Evolutionary conservation across 345 rosid genomes (phyloP).

Genomic region (Cardamine occulta): DNA sequence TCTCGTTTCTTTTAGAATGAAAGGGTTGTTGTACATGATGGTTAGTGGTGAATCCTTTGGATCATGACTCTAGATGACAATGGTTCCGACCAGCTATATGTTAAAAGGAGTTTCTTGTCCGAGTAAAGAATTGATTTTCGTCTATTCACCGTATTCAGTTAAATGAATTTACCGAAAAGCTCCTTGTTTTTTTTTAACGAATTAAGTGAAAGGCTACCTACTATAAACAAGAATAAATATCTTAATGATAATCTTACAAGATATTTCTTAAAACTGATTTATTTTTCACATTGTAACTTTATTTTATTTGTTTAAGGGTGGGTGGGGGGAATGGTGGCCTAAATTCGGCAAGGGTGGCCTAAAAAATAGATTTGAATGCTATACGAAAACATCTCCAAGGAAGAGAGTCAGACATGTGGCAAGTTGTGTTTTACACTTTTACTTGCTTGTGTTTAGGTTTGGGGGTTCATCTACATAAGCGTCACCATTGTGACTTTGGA

Average conservation of each 20-base stretch:
- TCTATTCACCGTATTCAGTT: neutral
- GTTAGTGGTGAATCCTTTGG: conserved; percentile 28
- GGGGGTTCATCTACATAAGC: conserved; percentile 43
- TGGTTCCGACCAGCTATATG: conserved; percentile 27
- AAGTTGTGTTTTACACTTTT: conserved; percentile 25
- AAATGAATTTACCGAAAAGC: neutral
- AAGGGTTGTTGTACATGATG: conserved; percentile 40
- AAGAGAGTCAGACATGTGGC: conserved; percentile 28
- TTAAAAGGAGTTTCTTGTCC: neutral
- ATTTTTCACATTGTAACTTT: neutral
- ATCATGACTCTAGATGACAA: conserved; percentile 32
- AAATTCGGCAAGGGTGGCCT: conserved; percentile 32
- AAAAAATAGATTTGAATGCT: conserved; percentile 30
- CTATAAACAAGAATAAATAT: neutral
- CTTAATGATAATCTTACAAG: neutral
- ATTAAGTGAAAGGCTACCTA: neutral
- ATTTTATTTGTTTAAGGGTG: neutral
- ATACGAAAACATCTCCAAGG: conserved; percentile 18
- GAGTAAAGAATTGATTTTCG: conserved; percentile 8
- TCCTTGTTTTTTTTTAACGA: neutral
- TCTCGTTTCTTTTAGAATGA: conserved; percentile 19
- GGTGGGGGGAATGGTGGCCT: conserved; percentile 43
- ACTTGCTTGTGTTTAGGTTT: conserved; percentile 38
- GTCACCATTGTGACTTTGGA: conserved; percentile 33
- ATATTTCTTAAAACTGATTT: too few relatives aligned